Evolutionary conservation across 352 stramenopile genomes (phyloP).

Genomic region (Globisporangium cylindrosporum): DNA sequence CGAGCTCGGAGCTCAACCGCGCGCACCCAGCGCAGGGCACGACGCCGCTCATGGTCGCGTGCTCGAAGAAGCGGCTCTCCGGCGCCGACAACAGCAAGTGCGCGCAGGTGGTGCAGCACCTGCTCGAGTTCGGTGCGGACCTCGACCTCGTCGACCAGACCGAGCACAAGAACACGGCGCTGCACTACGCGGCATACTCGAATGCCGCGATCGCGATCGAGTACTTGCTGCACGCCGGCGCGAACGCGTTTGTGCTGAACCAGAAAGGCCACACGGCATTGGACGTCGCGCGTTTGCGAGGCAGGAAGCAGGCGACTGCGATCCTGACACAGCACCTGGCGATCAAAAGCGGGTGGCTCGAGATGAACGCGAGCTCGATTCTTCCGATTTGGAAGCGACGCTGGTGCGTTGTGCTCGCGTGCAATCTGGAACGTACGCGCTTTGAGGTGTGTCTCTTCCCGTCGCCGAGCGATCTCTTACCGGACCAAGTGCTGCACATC

Average conservation of each 20-base stretch:
- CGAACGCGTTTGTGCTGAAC: conserved; percentile 48
- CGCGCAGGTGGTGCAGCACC: conserved; percentile 37
- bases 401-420: conserved; percentile 58
- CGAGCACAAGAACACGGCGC: conserved; percentile 50
- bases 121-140: conserved; percentile 62
- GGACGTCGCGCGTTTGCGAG: conserved; percentile 54
- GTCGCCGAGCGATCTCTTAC: conserved; percentile 31
- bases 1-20: conserved; percentile 24
- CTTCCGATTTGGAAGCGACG: conserved; percentile 58
- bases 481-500: conserved; percentile 46
- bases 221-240: conserved; percentile 47
- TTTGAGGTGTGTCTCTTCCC: conserved; percentile 59
- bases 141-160: conserved; percentile 32
- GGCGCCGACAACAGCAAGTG: not conserved
- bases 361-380: conserved; percentile 35
- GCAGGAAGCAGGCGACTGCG: conserved; percentile 34
- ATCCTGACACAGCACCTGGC: conserved; percentile 46
- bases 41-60: conserved; percentile 72
- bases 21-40: conserved; percentile 48
- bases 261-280: conserved; percentile 50
- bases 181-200: conserved; percentile 62
- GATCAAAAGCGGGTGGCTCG: conserved; percentile 59
- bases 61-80: conserved; percentile 28
- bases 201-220: conserved; percentile 54
- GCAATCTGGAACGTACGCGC: conserved; percentile 35